Percentiles rank a stretch among this genome's conserved stretches.
These are phyloP conservation scores for Rhypophila decipiens DNA, from an alignment of 495 filamentous ascomycete genomes.

Conservation along the genomic window DNA sequence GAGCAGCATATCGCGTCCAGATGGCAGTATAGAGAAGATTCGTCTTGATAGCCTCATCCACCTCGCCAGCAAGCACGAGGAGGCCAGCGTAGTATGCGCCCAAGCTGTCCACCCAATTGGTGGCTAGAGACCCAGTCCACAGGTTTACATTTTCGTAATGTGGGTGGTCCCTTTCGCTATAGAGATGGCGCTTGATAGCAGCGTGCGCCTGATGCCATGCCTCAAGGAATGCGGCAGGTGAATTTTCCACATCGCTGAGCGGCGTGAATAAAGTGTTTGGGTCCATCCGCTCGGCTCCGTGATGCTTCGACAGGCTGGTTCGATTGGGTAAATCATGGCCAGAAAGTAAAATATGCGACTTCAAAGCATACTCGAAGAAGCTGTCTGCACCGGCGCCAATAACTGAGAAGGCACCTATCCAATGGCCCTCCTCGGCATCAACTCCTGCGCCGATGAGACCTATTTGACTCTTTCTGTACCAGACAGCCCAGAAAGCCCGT, in stretches of 20 bases:
- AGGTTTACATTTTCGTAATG: constrained; percentile 90
- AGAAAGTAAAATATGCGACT: constrained; percentile 84
- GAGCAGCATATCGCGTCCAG: constrained; percentile 86
- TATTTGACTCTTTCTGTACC: constrained; percentile 75
- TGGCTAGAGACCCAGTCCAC: constrained; percentile 67
- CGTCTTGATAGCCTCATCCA: constrained; percentile 84
- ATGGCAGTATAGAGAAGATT: constrained; percentile 86
- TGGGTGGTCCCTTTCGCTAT: constrained; percentile 65
- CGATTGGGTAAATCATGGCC: constrained; percentile 52
- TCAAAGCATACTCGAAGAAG: constrained; percentile 97
- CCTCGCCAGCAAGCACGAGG: constrained; percentile 75
- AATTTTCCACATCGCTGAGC: constrained; percentile 58
- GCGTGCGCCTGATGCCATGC: constrained; percentile 83
- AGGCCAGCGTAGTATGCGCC: constrained; percentile 92
- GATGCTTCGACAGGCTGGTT: constrained; percentile 23
- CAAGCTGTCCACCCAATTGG: constrained; percentile 92
- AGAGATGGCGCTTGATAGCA: constrained; percentile 81
- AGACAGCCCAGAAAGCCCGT: constrained; percentile 91
- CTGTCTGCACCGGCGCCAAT: constrained; percentile 95
- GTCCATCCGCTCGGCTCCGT: constrained; percentile 37
- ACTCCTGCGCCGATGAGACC: constrained; percentile 89
- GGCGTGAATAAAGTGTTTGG: constrained; percentile 53
- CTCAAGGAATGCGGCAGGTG: constrained; percentile 67
- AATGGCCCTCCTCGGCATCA: constrained; percentile 84
- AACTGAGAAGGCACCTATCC: constrained; percentile 80